Evolutionary conservation across 768 basidiomycete genomes (phyloP), one percentile per base, ranked within the genome.

Genomic region (Fomitopsis serialis): DNA sequence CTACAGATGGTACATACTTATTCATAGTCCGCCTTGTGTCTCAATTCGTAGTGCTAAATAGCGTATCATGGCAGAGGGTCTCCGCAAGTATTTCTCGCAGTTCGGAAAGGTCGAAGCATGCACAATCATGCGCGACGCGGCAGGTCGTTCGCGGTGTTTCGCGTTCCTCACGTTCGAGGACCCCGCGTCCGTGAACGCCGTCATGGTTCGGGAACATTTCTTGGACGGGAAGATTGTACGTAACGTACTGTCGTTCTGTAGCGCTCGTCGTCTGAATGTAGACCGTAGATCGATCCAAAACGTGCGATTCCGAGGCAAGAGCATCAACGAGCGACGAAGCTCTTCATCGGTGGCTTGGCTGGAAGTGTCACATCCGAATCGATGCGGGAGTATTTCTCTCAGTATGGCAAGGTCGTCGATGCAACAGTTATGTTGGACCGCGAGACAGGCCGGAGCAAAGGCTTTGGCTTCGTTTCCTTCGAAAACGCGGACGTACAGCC

Each of bases 371-470:
- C 94, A 4, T 92, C 91, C 21, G 94, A 97, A 63, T 89, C 87
- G 0, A 90, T 98, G 86, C 85, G 89, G 59, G 83, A 85, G 50
- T 98, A 90, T 73, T 96, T 98, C 72, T 84, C 86, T 42, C 89
- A 95, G 66, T 98, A 89, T 61, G 97, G 97, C 56, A 87, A 86
- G 60, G 94, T 99, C 58, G 89, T 97, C 63, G 96, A 99, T 68
- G 94, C 96, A 43, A 98, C 96, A 1, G 93, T 99, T 60, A 99
- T 98, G 97, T 78, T 97, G 61, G 97, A 99, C 71, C 87, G 93
- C 42, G 94, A 98, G 69, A 94, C 93, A 3, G 89, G 90, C 23
- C 74, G 93, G 46, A 94, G 91, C 72, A 97, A 98, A 69, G 97
- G 97, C 12, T 99, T 99, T 59, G 97, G 95, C 0, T 99, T 99